These are phyloP conservation scores for Saccharomycopsis amapae DNA, from an alignment of 805 yeast genomes.

Conservation along the genomic window DNA sequence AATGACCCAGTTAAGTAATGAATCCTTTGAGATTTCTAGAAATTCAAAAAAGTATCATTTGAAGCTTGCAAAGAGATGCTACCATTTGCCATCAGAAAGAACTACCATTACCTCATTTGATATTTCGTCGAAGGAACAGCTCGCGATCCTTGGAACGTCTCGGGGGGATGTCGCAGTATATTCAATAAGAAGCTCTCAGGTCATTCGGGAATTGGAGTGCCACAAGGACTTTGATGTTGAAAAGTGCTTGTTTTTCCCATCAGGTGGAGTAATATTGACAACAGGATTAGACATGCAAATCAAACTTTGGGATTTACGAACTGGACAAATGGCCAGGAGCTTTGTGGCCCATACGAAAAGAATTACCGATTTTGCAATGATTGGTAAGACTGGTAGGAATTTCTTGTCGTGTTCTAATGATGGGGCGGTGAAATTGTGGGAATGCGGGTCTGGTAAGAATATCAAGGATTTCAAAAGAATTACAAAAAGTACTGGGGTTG, in stretches of 20 bases:
- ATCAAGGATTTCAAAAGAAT: conserved; percentile 36
- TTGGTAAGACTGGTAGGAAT: conserved; percentile 64
- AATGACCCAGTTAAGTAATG: no score
- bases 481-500: conserved; percentile 30
- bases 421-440: conserved; percentile 60
- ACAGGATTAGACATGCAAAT: conserved; percentile 52
- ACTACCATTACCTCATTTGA: conserved; percentile 1
- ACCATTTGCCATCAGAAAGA: background rate
- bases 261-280: conserved; percentile 52
- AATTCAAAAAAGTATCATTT: no score
- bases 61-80: background rate
- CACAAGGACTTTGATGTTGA: conserved; percentile 31
- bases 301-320: conserved; percentile 51
- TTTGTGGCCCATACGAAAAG: conserved; percentile 43
- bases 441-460: conserved; percentile 48
- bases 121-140: background rate
- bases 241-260: conserved; percentile 48
- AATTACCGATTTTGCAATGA: conserved; percentile 38
- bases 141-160: conserved; percentile 1
- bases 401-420: conserved; percentile 48
- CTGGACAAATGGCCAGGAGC: conserved; percentile 43
- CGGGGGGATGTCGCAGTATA: conserved; percentile 3
- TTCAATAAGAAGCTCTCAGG: background rate
- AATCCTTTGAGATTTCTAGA: no score
- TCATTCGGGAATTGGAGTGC: conserved; percentile 6